Evolutionary conservation across 73 alveolate species (phyloP).

Genomic region (Tetrahymena elliotti): DNA sequence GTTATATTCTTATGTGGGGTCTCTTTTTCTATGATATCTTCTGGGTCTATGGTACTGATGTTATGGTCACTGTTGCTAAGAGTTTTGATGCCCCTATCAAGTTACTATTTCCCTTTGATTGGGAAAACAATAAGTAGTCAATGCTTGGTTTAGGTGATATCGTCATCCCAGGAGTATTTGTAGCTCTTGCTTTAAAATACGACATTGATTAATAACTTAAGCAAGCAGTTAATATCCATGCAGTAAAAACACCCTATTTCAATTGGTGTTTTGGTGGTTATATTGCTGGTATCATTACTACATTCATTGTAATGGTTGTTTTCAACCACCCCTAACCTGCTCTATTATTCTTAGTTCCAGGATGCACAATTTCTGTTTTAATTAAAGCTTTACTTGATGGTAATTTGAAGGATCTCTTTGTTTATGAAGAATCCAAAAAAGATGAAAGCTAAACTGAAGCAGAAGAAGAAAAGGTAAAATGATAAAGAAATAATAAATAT

Average conservation of each 20-base stretch:
- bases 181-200: conserved; percentile 82
- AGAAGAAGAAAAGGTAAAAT: neutral
- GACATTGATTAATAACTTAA: conserved; percentile 67
- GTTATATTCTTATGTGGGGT: conserved; percentile 52
- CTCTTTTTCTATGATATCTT: conserved; percentile 94
- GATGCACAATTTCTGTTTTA: conserved; percentile 69
- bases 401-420: conserved; percentile 61
- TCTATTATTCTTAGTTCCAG: conserved; percentile 88
- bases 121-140: conserved; percentile 60
- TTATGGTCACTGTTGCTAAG: conserved; percentile 97
- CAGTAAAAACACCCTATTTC: conserved; percentile 65
- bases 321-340: conserved; percentile 96
- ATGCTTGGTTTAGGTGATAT: conserved; percentile 98
- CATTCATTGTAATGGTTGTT: conserved; percentile 74
- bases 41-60: conserved; percentile 97
- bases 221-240: conserved; percentile 32
- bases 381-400: conserved; percentile 56
- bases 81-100: conserved; percentile 93
- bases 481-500: neutral
- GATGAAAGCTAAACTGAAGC: neutral
- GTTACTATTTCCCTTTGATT: conserved; percentile 74
- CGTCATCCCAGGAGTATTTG: conserved; percentile 95
- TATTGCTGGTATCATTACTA: conserved; percentile 72
- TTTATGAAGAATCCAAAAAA: conserved; percentile 54
- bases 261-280: conserved; percentile 70